Conservation (phyloP, 768 basidiomycete genomes). For the Boletus sensibilis region DNA sequence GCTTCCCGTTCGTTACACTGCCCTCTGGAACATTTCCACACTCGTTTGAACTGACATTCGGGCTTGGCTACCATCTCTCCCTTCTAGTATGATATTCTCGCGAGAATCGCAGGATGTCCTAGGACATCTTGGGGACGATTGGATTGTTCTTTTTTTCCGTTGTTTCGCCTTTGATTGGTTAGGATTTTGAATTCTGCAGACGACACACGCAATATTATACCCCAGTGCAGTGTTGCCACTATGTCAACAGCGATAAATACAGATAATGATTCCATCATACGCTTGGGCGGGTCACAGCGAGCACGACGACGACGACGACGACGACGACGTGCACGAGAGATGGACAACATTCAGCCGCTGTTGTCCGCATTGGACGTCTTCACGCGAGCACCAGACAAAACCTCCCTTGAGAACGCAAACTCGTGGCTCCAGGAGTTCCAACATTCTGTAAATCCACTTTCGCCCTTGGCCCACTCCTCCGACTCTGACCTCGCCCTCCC, state of each 20-base stretch:
- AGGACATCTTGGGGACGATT: conserved; percentile 27
- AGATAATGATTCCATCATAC: conserved; percentile 19
- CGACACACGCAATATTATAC: conserved; percentile 30
- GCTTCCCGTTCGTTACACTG: conserved; percentile 32
- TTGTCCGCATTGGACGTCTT: conserved; percentile 80
- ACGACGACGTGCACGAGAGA: conserved; percentile 28
- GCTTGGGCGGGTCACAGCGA: neutral
- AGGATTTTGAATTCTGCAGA: conserved; percentile 16
- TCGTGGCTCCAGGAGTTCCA: conserved; percentile 98
- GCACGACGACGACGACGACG: conserved; percentile 14
- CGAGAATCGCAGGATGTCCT: conserved; percentile 26
- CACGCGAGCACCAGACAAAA: conserved; percentile 76
- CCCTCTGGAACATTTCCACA: conserved; percentile 51
- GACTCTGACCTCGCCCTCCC: conserved; percentile 62
- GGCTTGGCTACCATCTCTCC: conserved; percentile 43
- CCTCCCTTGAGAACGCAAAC: conserved; percentile 83
- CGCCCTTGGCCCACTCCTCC: conserved; percentile 58
- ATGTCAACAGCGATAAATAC: conserved; percentile 34
- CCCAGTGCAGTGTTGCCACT: conserved; percentile 35
- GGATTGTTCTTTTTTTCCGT: conserved; percentile 12
- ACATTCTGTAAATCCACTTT: conserved; percentile 92
- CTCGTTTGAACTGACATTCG: conserved; percentile 60
- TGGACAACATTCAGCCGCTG: conserved; percentile 71
- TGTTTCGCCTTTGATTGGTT: conserved; percentile 10
- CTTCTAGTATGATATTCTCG: conserved; percentile 48